Base-by-base conservation (phyloP, 805 yeast species). In the Henningerozyma blattae region DNA sequence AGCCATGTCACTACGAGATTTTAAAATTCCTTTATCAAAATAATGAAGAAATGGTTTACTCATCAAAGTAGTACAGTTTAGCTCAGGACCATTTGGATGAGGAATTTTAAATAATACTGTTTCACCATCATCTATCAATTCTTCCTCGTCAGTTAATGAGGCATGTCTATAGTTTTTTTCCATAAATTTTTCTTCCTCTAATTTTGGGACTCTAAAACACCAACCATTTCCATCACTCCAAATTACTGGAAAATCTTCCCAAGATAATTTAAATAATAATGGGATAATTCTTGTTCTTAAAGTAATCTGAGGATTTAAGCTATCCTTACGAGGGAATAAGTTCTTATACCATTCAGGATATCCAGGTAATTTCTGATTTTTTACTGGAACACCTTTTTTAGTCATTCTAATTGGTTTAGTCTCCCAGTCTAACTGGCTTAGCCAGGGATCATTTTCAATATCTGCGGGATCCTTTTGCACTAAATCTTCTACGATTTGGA, bases 261-360 rank as follows among this genome's bases (percentile, higher is more conserved):
- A 91, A 20, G 77, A 71, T 33, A 91, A 61, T 39, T 77, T 72
- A 37, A 91, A 64, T 22, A 91, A 56, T 4, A 87, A 48, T 0
- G 96, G 89, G 0, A 94, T 72, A 4, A 75, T 61, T 43, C 97
- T 64, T 0, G 94, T 67, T 34, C 84, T 68, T 1, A 82, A 71
- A 0, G 91, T 74, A 12, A 91, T 56, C 25, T 65, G 71, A 47
- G 84, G 65, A 15, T 61, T 65, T 12, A 54, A 38, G 3, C 59
- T 54, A 5, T 45, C 40, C 10, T 64, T 57, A 8, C 57, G 44
- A 1, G 65, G 58, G 42, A 64, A 61, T 31, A 75, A 44, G 12
- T 74, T 75, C 39, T 80, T 71, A 54, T 83, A 93, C 99, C 99
- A 91, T 43, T 79, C 79, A 0, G 99, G 99, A 46, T 68, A 84